phyloP scores from a whole-genome alignment of 371 early-diverging fungal genomes.

The Amoeboaphelidium occidentale region DNA sequence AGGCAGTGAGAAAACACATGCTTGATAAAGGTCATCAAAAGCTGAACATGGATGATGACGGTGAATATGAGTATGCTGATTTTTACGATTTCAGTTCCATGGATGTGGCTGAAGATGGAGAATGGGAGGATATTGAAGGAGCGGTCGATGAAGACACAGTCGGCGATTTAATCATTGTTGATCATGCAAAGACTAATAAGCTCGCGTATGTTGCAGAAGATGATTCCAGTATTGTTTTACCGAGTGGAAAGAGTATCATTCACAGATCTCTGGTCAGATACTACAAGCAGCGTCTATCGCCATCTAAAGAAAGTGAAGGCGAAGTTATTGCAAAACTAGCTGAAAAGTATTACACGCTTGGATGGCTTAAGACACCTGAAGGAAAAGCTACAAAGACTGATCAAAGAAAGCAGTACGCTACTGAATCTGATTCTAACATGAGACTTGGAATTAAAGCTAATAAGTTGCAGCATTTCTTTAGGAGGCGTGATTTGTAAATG shows the following conservation, averaged over 20 bases:
- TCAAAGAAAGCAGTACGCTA: not conserved
- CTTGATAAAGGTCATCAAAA: conserved; percentile 83
- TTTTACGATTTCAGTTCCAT: conserved; percentile 70
- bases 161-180: conserved; percentile 2
- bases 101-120: conserved; percentile 7
- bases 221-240: conserved; percentile 56
- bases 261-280: conserved; percentile 54
- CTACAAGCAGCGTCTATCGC: conserved; percentile 64
- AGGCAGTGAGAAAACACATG: conserved; percentile 86
- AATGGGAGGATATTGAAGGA: conserved; percentile 4
- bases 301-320: not conserved
- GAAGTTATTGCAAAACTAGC: not conserved
- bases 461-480: too few species aligned
- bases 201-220: conserved; percentile 26
- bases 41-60: conserved; percentile 65
- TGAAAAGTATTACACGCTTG: not conserved
- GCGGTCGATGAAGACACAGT: conserved; percentile 4
- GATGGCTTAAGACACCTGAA: not conserved
- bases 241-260: conserved; percentile 54
- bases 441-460: not conserved
- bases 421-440: not conserved
- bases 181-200: conserved; percentile 6
- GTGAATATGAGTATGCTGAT: conserved; percentile 65
- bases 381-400: not conserved
- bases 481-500: too few species aligned